Evolutionary conservation across 1,284 basidiomycete species (phyloP).

Genomic region (Ceratobasidium sp.): DNA sequence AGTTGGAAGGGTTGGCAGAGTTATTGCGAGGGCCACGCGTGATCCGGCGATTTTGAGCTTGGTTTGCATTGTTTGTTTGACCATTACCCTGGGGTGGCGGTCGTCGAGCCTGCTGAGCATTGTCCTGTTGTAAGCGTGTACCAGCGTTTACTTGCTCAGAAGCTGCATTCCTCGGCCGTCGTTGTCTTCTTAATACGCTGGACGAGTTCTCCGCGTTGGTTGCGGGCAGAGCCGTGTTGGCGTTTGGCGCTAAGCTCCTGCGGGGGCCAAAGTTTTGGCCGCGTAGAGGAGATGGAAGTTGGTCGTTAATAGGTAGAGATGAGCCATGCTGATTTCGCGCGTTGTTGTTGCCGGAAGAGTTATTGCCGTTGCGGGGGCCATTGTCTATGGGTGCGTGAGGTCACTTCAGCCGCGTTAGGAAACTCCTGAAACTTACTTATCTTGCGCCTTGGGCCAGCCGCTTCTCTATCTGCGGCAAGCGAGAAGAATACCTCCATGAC

Average conservation of each 20-base stretch:
- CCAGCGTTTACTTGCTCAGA: not conserved
- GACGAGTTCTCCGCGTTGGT: not conserved
- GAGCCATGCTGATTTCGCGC: not conserved
- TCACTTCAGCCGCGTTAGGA: not conserved
- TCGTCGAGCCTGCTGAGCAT: not conserved
- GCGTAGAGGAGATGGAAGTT: not conserved
- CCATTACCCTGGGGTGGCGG: not conserved
- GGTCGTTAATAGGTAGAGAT: no score
- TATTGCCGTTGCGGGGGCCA: not conserved
- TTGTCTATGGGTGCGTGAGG: not conserved
- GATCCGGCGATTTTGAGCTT: not conserved
- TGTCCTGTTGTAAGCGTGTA: not conserved
- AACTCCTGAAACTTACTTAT: not conserved
- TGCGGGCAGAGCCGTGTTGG: not conserved
- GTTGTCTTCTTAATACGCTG: not conserved
- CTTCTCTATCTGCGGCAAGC: not conserved
- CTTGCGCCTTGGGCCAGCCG: not conserved
- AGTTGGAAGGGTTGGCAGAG: not conserved
- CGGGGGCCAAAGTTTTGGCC: slow-evolving; percentile 1
- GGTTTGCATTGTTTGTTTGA: slow-evolving; percentile 4
- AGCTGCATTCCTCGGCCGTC: not conserved
- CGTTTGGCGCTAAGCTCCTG: not conserved
- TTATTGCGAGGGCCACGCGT: not conserved
- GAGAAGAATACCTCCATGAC: no score
- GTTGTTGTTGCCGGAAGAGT: not conserved